Conservation (phyloP, 2,329 filamentous ascomycete genomes). For the Claviceps cyperi region DNA sequence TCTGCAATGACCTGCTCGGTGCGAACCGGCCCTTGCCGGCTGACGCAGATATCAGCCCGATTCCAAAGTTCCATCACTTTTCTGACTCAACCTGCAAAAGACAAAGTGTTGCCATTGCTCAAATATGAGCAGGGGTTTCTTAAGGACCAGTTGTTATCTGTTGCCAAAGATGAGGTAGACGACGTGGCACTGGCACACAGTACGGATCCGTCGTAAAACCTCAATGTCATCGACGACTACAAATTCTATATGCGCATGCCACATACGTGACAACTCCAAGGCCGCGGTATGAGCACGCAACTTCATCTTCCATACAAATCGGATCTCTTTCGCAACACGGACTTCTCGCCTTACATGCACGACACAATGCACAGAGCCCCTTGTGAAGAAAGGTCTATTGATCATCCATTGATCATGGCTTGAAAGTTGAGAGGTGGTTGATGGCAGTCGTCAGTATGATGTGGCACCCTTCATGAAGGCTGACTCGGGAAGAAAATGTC, state of each 20-base stretch:
- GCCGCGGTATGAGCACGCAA: too few species aligned
- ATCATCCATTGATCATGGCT: background rate
- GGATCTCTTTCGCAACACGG: too few species aligned
- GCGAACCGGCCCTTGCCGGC: background rate
- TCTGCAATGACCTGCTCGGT: background rate
- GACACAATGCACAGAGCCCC: background rate
- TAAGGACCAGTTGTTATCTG: background rate
- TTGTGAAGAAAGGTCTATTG: background rate
- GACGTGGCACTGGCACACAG: background rate
- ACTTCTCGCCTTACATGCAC: background rate
- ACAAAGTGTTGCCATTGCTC: background rate
- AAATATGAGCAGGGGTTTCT: background rate
- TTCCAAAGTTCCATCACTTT: too few species aligned
- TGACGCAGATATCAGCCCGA: background rate
- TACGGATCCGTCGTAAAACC: background rate
- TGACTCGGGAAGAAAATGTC: background rate
- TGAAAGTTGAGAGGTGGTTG: background rate
- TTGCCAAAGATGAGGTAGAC: background rate
- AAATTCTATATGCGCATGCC: too few species aligned
- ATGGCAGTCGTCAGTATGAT: background rate
- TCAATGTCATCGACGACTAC: background rate
- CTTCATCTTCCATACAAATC: too few species aligned
- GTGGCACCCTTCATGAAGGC: background rate
- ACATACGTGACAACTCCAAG: too few species aligned
- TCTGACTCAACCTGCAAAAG: background rate